Base-by-base conservation (phyloP, 78 protist genomes). In the Dictyostelium firmibasis region DNA sequence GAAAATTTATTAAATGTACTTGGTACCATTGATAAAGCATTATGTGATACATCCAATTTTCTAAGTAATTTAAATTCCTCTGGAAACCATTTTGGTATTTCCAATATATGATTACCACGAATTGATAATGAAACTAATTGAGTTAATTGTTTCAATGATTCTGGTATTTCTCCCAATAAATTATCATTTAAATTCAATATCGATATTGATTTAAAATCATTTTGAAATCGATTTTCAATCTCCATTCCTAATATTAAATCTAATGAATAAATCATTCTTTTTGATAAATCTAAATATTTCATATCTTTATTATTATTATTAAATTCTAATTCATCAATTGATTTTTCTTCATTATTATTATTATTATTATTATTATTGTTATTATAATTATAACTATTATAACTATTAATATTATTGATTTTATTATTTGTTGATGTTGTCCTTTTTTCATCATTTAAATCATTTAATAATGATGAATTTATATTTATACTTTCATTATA, bases 21-120 rank as follows among this genome's bases (percentile, higher is more conserved):
- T 36, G 94, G 94, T 23, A 89, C 27, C 3, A 13, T 23, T 0
- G n/a, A n/a, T 10, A 81, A 79, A 7, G 27, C 14, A 23, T 89
- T 88, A 60, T 89, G 53, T 27, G 72, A 27, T 18, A 89, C 70
- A 27, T 89, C 74, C 18, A 89, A 27, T 44, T 75, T 78, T 18
- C 94, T 44, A 4, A 89, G 83, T 36, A 25, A 20, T 3, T 27
- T 18, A 16, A 81, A 44, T 9, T 44, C 41, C 0, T 27, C 41
- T 25, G 89, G 69, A 8, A 93, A 25, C 96, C 89, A 93, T 18
- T 6, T n/a, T 29, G 96, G 96, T 25, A 93, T 81, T 8, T 93
- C 83, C 25, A 83, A 31, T 11, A 93, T 75, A 31, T 60, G 64
- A 35, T 93, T 93, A 20, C 62, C 33, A 11, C 74, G 69, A 23